Base-by-base conservation (phyloP, 805 yeast species). In the Metschnikowia reukaufii region DNA sequence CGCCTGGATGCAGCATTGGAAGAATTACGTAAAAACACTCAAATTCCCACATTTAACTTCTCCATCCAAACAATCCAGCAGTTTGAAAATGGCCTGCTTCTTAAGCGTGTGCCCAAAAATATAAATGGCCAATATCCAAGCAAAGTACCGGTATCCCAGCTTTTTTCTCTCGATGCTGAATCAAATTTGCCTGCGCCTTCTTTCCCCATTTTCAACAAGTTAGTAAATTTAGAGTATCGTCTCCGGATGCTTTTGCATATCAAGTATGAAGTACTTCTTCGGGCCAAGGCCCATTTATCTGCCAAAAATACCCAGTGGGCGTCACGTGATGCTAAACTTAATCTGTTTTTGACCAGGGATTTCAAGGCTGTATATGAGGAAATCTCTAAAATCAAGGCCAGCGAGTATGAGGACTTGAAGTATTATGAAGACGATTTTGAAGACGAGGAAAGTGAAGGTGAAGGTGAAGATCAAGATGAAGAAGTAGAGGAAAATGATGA, bases 241-340 rank as follows among this genome's bases (percentile, higher is more conserved):
- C 52, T 64, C 36, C 60, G 74, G 20, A 54, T 68, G 45, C 55
- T 63, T 45, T 51, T 60, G 44, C 62, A 67, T 54, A 58, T 72
- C 39, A 65, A 67, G 45, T 62, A 67, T 49, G 76, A 71, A 46
- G 55, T 69, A 2, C 56, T 71, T 42, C 56, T 59, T 12, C 57
- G 59, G 40, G 60, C 68, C 27, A 69, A 67, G 45, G 57, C 61
- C 40, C 69, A 65, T 35, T 54, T 70, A 23, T 47, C 54, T 1
- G 53, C 61, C 15, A 61, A 65, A 29, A 69, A 68, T 45, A 58
- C 53, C 42, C 65, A 64, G 48, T 72, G 77, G 77, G 60, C 59
- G 13, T 39, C 57, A 9, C 55, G 74, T 37, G 72, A 68, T 49
- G 49, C 58, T 17, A 54, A 55, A 10, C 59, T 72, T 47, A 56